Evolutionary conservation across 2,329 filamentous ascomycete species (phyloP).

Genomic region (Arthrobotrys conoides): DNA sequence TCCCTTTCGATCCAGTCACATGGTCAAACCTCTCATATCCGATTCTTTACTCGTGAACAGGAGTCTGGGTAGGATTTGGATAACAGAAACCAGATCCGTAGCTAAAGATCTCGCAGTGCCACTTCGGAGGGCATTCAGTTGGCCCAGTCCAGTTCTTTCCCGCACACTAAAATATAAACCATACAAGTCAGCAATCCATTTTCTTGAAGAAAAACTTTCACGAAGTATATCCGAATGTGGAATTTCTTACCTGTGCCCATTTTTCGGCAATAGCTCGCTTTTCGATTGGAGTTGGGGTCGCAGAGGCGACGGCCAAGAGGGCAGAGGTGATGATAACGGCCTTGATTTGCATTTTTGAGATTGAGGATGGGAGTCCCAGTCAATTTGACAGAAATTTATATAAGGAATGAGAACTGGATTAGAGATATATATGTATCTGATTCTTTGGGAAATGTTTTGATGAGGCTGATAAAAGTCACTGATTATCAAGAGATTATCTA

Average conservation of each 20-base stretch:
- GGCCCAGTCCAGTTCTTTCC: conserved; percentile 19
- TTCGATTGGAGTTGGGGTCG: conserved; percentile 1
- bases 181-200: no score
- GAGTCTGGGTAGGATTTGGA: conserved; percentile 8
- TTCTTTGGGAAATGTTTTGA: background rate
- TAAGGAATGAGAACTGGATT: background rate
- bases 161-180: background rate
- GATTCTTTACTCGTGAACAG: conserved; percentile 12
- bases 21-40: background rate
- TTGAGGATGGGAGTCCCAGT: background rate
- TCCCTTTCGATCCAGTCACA: no score
- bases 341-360: conserved; percentile 16
- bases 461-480: background rate
- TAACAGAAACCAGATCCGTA: conserved; percentile 20
- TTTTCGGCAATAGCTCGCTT: conserved; percentile 11
- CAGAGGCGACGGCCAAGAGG: conserved; percentile 15
- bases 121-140: conserved; percentile 10
- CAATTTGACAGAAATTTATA: background rate
- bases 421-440: background rate
- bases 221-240: no score
- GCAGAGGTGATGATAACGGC: conserved; percentile 15
- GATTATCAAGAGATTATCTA: background rate
- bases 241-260: conserved; percentile 19
- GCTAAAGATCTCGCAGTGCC: conserved; percentile 20
- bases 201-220: background rate